Percentiles rank a stretch among this genome's conserved stretches.
These are phyloP conservation scores for Leucosporidium scottii DNA, from an alignment of 768 basidiomycete genomes.

Conservation along the genomic window DNA sequence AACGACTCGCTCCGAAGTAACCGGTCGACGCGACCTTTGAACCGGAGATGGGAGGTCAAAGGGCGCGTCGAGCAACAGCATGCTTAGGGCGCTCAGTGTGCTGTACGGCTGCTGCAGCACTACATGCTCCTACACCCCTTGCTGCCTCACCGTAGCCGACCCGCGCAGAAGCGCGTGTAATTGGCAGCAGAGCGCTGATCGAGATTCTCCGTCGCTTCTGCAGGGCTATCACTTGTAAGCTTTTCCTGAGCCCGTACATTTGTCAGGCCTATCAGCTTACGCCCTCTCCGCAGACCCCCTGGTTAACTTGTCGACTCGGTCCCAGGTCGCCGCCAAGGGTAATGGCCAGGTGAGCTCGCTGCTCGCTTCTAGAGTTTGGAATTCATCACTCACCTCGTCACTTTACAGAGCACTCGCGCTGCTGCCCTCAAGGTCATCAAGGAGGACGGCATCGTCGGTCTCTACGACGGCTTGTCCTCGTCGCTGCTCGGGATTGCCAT, in stretches of 20 bases:
- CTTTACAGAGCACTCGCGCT: conserved; percentile 52
- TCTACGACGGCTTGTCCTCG: conserved; percentile 81
- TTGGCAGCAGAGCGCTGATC: neutral
- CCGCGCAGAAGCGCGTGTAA: neutral
- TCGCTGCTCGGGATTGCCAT: conserved; percentile 83
- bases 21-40: neutral
- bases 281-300: conserved; percentile 52
- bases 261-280: neutral
- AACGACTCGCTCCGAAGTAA: too few relatives aligned
- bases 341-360: conserved; percentile 57
- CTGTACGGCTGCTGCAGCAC: too few relatives aligned
- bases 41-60: neutral
- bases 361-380: neutral
- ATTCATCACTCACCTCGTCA: neutral
- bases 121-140: too few relatives aligned
- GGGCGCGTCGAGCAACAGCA: neutral
- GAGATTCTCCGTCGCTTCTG: neutral
- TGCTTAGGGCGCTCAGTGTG: too few relatives aligned
- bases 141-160: neutral
- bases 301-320: conserved; percentile 83
- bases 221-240: conserved; percentile 22
- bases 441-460: conserved; percentile 71
- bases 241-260: neutral
- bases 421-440: conserved; percentile 67
- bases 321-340: conserved; percentile 79